Base-by-base conservation (phyloP, 148 eudicot genomes). In the Rhododendron simsii region DNA sequence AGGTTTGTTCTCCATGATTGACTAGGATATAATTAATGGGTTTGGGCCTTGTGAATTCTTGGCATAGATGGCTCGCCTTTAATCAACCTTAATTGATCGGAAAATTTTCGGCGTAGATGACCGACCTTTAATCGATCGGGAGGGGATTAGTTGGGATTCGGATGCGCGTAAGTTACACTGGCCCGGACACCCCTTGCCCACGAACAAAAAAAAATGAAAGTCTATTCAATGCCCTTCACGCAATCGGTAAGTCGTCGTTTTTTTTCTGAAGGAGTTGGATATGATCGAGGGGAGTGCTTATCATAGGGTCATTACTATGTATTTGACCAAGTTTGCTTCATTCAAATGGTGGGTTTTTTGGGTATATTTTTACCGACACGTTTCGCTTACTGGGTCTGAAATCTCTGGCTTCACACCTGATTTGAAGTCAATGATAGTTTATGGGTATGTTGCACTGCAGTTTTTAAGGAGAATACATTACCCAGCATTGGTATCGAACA, bases 401-500 rank as follows among this genome's bases (percentile, higher is more conserved):
- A 71, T 71, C 39, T 65, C 26, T 71, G 76, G 18, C 39, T 71
- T 71, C 39, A 71, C 39, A 30, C 76, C 1, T 71, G 41, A 14
- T n/a, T 67, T 80, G 20, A 69, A 80, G 84, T 48, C 84, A 81
- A 86, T 65, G 67, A 20, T 50, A 35, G 37, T 23, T 80, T 55
- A 15, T 28, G 41, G 47, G 45, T 81, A 53, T 50, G 30, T 55
- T 75, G 48, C 44, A 2, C 13, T 16, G 35, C 33, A 18, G 7
- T 15, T 81, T 55, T 33, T 23, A 53, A 37, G 83, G 35, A 33
- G 37, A 28, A 39, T 75, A 30, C 78, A 26, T 55, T 7, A 28
- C 65, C 26, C 83, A 51, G 33, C 15, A 37, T 51, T 53, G 5
- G n/a, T 33, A 55, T 55, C 47, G 3, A 53, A 20, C 37, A 81